A percentile compares a stretch with the other conserved stretches of the same genome.
These are phyloP conservation scores for Camellia lanceoleosa DNA, from an alignment of 148 eudicot genomes.

Conservation along the genomic window DNA sequence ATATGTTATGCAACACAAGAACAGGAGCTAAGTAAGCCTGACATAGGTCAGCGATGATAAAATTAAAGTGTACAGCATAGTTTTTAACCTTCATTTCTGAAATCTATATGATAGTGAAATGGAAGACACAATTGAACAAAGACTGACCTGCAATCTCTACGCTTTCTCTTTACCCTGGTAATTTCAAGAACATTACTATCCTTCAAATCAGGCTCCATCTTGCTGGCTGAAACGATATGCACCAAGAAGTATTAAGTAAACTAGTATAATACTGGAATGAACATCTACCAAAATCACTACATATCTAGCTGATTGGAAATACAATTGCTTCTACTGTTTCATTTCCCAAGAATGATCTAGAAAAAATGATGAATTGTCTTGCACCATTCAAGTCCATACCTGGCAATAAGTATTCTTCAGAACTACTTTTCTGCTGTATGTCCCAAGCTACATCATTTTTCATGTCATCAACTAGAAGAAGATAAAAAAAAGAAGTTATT, in stretches of 20 bases:
- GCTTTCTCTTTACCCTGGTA: slow-evolving; percentile 64
- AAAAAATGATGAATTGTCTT: neutral
- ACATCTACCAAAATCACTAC: neutral
- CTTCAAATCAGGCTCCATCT: slow-evolving; percentile 31
- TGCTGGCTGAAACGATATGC: slow-evolving; percentile 27
- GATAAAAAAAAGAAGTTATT: neutral
- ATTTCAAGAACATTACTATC: slow-evolving; percentile 18
- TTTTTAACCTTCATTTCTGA: neutral
- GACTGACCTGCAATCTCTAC: slow-evolving; percentile 43
- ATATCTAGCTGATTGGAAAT: neutral
- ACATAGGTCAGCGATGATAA: neutral
- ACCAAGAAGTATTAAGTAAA: slow-evolving; percentile 15
- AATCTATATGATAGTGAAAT: neutral
- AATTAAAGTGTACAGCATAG: neutral
- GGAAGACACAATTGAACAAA: neutral
- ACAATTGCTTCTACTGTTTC: neutral
- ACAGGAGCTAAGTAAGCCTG: neutral
- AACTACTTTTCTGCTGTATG: slow-evolving; percentile 27
- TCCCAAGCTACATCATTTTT: slow-evolving; percentile 29
- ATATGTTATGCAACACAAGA: neutral
- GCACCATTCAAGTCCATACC: slow-evolving; percentile 25
- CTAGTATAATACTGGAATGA: neutral
- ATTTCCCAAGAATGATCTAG: neutral
- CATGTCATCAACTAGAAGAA: slow-evolving; percentile 19
- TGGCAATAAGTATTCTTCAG: slow-evolving; percentile 26